Evolutionary conservation across 768 basidiomycete species (phyloP), one percentile per base, ranked within the genome.

Genomic region (Dioszegia hungarica): DNA sequence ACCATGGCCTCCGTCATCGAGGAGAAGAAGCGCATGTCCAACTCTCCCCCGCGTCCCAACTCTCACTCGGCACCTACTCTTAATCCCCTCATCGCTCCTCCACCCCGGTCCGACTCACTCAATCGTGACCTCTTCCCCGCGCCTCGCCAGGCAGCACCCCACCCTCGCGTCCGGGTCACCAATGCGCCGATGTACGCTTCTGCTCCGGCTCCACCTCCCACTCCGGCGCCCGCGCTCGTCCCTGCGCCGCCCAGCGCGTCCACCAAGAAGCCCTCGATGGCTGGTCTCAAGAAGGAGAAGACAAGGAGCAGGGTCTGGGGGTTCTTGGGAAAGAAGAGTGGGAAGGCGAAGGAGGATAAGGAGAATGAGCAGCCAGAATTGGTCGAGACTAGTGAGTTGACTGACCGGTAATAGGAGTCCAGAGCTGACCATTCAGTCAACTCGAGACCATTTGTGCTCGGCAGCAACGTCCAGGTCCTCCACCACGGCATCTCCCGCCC

Each of bases 241-340:
- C 10, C 38, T 20, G 4, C 22, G 31, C n/a, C 11, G 19, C 25
- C 52, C 24, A 33, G 45, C 34, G 19, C 41, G 22, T 46, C 59
- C 27, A 44, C 61, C 24, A 43, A 40, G 9, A 57, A 59, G 46
- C 54, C 59, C 1, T 59, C 66, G 4, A 29, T 28, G 24, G 22
- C 17, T 4, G 49, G 31, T 1, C 12, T 51, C 29, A 65, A 63
- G 47, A 58, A 53, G 48, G 68, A 67, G 33, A 68, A 63, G 58
- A 72, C 70, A 27, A 68, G 62, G 31, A 68, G 66, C 10, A 58
- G 55, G 54, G 58, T 72, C 9, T 72, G 70, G 70, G 64, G 64
- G 14, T 46, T 72, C 19, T 54, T 72, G 9, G 57, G 63, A 14
- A 59, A 49, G 44, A 57, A 53, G 25, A 60, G 56, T 17, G 53